phyloP scores from a whole-genome alignment of 1,284 basidiomycete genomes.

The Psilocybe mexicana region DNA sequence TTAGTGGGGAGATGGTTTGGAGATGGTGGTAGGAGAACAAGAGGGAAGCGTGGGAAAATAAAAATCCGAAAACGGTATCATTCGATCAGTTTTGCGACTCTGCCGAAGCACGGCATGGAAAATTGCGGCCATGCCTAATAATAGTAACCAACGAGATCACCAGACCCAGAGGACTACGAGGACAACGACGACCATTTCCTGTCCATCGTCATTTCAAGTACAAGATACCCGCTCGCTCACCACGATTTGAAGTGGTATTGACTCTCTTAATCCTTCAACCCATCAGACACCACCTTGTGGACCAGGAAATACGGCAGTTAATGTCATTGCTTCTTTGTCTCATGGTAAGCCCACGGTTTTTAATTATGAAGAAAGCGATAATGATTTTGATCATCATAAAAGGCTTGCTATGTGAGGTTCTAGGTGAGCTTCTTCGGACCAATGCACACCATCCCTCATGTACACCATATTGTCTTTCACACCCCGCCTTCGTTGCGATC shows the following conservation, averaged over 20 bases:
- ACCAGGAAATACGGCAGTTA: conserved; percentile 46
- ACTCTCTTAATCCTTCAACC: conserved; percentile 46
- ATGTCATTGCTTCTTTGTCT: conserved; percentile 70
- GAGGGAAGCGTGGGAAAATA: too few species aligned
- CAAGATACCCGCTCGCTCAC: conserved; percentile 7
- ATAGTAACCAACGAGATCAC: too few species aligned
- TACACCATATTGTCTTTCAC: conserved; percentile 51
- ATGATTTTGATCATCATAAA: not conserved
- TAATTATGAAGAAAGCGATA: not conserved
- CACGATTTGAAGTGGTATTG: conserved; percentile 47
- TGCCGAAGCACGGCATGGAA: too few species aligned
- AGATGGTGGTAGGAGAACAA: too few species aligned
- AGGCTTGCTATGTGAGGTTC: conserved; percentile 59
- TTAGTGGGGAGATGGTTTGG: too few species aligned
- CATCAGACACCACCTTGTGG: conserved; percentile 2
- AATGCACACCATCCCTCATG: conserved; percentile 57
- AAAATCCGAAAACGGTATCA: too few species aligned
- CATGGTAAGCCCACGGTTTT: conserved; percentile 45
- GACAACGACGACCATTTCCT: conserved; percentile 49
- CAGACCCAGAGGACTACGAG: too few species aligned
- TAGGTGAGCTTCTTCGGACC: conserved; percentile 54
- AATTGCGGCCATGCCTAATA: too few species aligned
- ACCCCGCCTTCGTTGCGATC: conserved; percentile 43
- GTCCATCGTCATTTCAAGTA: conserved; percentile 24
- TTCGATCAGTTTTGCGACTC: too few species aligned